phyloP scores from a whole-genome alignment of 2,329 filamentous ascomycete genomes.

The Alternaria panax region DNA sequence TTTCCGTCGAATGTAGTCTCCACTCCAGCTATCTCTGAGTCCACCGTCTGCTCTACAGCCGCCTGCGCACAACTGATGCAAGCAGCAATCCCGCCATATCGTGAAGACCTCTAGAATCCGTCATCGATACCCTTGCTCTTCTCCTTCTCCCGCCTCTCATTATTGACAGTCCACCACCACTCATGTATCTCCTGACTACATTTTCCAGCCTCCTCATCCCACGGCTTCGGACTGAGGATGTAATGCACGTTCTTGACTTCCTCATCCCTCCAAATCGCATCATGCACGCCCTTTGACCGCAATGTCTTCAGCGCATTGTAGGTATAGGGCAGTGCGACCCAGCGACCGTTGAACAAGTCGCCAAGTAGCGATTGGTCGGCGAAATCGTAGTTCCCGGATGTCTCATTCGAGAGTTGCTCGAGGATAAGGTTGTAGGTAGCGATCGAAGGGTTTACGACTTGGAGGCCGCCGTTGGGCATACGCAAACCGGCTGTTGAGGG shows the following conservation, averaged over 20 bases:
- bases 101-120: conserved; percentile 53
- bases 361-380: conserved; percentile 66
- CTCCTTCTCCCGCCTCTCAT: conserved; percentile 59
- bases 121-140: conserved; percentile 58
- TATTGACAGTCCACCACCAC: conserved; percentile 66
- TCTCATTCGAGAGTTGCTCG: conserved; percentile 54
- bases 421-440: conserved; percentile 62
- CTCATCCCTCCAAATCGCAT: conserved; percentile 66
- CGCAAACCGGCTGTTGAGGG: conserved; percentile 59
- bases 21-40: not conserved
- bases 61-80: not conserved
- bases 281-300: conserved; percentile 63
- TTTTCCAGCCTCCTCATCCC: conserved; percentile 62
- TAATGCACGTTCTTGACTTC: conserved; percentile 70
- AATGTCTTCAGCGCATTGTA: conserved; percentile 70
- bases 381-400: conserved; percentile 64
- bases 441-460: conserved; percentile 66
- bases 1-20: not conserved
- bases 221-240: conserved; percentile 68
- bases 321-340: conserved; percentile 66
- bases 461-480: conserved; percentile 68
- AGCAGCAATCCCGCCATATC: not conserved
- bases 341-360: conserved; percentile 65
- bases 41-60: not conserved
- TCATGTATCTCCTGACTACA: conserved; percentile 58